These are phyloP conservation scores for Naegleria fowleri DNA, from an alignment of 208 protist genomes.

Conservation along the genomic window DNA sequence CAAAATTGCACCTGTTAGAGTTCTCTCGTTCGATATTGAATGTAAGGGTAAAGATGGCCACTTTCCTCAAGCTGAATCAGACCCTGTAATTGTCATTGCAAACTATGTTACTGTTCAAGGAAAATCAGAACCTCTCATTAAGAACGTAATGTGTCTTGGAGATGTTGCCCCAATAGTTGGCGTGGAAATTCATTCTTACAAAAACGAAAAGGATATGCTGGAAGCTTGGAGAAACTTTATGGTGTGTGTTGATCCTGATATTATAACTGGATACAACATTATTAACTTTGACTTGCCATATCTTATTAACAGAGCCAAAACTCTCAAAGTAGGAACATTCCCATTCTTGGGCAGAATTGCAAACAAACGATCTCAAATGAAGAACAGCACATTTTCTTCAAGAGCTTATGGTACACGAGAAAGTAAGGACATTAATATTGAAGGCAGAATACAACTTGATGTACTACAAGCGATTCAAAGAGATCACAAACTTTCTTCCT, in stretches of 20 bases:
- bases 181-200: conserved; percentile 81
- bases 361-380: conserved; percentile 73
- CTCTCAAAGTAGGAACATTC: conserved; percentile 77
- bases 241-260: conserved; percentile 78
- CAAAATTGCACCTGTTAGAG: conserved; percentile 93
- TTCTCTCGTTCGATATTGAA: conserved; percentile 99
- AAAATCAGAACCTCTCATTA: conserved; percentile 46
- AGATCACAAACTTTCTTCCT: conserved; percentile 98
- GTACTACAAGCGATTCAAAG: conserved; percentile 91
- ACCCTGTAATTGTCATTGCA: conserved; percentile 99
- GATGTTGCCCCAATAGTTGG: conserved; percentile 89
- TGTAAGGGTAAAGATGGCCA: conserved; percentile 92
- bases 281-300: conserved; percentile 99
- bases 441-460: conserved; percentile 95
- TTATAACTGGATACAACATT: conserved; percentile 99
- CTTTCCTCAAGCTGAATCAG: conserved; percentile 96
- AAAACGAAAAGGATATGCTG: conserved; percentile 86
- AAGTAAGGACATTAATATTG: conserved; percentile 91
- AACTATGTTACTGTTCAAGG: conserved; percentile 82
- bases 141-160: conserved; percentile 84
- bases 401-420: conserved; percentile 96
- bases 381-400: conserved; percentile 89
- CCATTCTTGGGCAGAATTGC: conserved; percentile 78
- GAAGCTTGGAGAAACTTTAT: conserved; percentile 74
- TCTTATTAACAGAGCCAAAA: conserved; percentile 85